Evolutionary conservation across 192 early-diverging fungal genomes (phyloP), one percentile per base, ranked within the genome.

Genomic region (Coemansia sp.): DNA sequence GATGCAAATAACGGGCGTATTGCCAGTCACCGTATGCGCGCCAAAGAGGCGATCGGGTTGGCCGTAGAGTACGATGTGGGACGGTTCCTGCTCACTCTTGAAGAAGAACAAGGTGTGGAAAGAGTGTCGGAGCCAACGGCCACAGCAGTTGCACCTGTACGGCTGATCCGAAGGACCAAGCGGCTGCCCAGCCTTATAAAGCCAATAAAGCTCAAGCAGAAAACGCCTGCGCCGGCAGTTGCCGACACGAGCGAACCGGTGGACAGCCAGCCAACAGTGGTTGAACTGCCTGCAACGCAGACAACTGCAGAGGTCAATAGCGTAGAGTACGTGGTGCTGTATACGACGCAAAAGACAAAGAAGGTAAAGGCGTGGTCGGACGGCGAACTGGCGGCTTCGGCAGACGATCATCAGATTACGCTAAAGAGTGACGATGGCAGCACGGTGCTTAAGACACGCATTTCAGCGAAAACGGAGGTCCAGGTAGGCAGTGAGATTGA

Each of bases 341-440:
- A 74, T 44, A 82, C 80, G 4, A 70, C 67, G 10, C 80, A 82
- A 53, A 82, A 77, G 47, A 47, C 55, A 2, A 77, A 82, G 34
- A 82, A 82, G 62, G 59, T 66, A 26, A 82, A 82, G 63, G 55
- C 74, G 26, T 82, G 80, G 80, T 60, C 70, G 4, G 80, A 82
- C 25, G 80, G 80, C 4, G 64, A 50, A 17, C 31, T 73, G 50
- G 12, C 26, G 23, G 60, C 59, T 17, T 38, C 54, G 11, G 44
- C 59, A 7, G 37, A 17, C 34, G 66, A 66, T 20, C 51, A 57
- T 11, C 66, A 61, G 42, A 57, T 73, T 28, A 53, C 57, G 2
- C 64, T 79, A n/a, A 69, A 66, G 38, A 60, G 53, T 25, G 63
- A 73, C 4, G 63, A 65, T 17, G 76, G 76, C 1, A 34, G 38